A percentile compares a stretch with the other conserved stretches of the same genome.
These are phyloP conservation scores for Yarrowia keelungensis DNA, from an alignment of 805 yeast species.

Conservation along the genomic window DNA sequence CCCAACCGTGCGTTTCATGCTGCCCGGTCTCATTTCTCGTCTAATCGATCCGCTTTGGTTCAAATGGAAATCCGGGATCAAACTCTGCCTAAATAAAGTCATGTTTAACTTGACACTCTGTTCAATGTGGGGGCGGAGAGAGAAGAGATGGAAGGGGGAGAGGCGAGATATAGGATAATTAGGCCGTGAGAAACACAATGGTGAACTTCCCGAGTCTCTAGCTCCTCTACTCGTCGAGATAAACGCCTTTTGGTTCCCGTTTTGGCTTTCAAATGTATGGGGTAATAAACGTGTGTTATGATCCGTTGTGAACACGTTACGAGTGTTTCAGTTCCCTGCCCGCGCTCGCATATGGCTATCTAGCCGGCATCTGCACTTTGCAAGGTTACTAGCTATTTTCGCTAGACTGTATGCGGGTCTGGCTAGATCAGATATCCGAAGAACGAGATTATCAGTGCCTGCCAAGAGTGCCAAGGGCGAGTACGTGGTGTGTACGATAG, in stretches of 20 bases:
- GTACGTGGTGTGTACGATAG: no score
- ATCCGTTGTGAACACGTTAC: no score
- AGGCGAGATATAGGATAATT: no score
- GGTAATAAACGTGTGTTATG: no score
- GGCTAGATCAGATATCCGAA: constrained; percentile 1
- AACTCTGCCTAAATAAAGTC: neutral
- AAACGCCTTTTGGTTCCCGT: no score
- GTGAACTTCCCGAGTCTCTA: no score
- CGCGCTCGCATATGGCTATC: neutral
- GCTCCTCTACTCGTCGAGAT: no score
- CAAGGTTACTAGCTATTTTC: constrained; percentile 5
- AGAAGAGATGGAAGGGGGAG: no score
- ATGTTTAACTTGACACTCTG: neutral
- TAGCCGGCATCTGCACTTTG: neutral
- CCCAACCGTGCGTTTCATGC: neutral
- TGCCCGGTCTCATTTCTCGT: neutral
- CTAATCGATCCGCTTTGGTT: constrained; percentile 4
- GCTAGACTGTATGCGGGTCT: neutral
- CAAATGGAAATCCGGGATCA: neutral
- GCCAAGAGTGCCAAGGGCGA: neutral
- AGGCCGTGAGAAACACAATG: no score
- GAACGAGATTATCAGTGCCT: neutral
- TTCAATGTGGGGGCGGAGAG: neutral
- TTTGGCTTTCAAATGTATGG: no score
- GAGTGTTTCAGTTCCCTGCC: no score